These are phyloP conservation scores for Podospora australis DNA, from an alignment of 495 filamentous ascomycete genomes.

Conservation along the genomic window DNA sequence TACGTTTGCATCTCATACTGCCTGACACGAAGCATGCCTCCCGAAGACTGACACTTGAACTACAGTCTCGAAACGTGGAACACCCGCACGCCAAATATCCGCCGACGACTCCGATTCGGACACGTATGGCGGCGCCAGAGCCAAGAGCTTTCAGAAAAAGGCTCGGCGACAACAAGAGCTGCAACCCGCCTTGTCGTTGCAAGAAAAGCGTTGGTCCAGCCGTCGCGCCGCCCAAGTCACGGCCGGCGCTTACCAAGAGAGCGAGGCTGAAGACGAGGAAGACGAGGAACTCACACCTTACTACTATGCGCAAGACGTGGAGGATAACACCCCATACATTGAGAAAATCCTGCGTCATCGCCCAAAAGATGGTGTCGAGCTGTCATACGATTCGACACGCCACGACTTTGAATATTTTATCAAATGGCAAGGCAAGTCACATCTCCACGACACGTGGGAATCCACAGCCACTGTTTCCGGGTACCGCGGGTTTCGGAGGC, in stretches of 20 bases:
- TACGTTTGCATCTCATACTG: too few relatives aligned
- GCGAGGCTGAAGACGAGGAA: slow-evolving; percentile 68
- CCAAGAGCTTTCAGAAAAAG: slow-evolving; percentile 61
- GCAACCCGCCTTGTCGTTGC: slow-evolving; percentile 54
- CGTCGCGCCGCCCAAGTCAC: slow-evolving; percentile 78
- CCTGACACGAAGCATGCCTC: too few relatives aligned
- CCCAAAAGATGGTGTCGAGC: slow-evolving; percentile 59
- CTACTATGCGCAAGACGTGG: slow-evolving; percentile 55
- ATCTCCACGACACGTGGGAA: slow-evolving; percentile 95
- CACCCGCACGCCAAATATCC: slow-evolving; percentile 52
- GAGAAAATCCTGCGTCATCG: slow-evolving; percentile 86
- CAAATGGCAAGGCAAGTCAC: slow-evolving; percentile 94
- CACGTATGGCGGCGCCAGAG: slow-evolving; percentile 68
- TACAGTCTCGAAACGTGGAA: slow-evolving; percentile 60
- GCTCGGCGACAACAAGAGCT: slow-evolving; percentile 58
- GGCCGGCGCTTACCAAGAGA: slow-evolving; percentile 83
- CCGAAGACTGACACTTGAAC: too few relatives aligned
- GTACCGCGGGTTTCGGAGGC: slow-evolving; percentile 65
- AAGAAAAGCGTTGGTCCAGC: slow-evolving; percentile 83
- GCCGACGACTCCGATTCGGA: slow-evolving; percentile 61
- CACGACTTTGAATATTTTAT: slow-evolving; percentile 91
- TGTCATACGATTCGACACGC: slow-evolving; percentile 52
- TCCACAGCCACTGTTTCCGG: slow-evolving; percentile 56
- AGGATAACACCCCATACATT: slow-evolving; percentile 72
- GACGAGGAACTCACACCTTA: slow-evolving; percentile 52